Conservation (phyloP, 176 grass and related monocot genomes). For the Eleusine coracana region DNA sequence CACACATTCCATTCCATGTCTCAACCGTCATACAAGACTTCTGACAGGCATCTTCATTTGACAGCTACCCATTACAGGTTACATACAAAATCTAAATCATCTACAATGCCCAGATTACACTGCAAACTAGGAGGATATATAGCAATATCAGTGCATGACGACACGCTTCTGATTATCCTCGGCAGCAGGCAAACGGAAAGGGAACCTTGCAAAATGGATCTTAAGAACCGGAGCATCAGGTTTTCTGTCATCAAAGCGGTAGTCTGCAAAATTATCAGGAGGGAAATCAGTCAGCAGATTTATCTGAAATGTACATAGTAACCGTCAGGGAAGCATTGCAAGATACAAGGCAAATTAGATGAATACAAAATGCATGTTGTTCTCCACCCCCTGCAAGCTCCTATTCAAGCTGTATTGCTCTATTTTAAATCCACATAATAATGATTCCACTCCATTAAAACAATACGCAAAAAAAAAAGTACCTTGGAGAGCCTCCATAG, state of each 20-base stretch:
- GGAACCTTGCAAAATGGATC: slow-evolving; percentile 79
- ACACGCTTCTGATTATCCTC: slow-evolving; percentile 5
- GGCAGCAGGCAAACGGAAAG: slow-evolving; percentile 49
- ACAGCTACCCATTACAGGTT: slow-evolving; percentile 7
- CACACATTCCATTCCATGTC: neutral
- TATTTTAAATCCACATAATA: neutral
- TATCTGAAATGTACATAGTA: neutral
- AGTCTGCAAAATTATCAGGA: slow-evolving; percentile 52
- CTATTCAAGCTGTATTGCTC: neutral
- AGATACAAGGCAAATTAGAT: neutral
- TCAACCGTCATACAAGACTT: neutral
- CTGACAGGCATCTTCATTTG: neutral
- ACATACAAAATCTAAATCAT: slow-evolving; percentile 17
- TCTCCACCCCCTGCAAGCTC: neutral
- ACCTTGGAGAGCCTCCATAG: slow-evolving; percentile 73
- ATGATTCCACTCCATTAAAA: neutral
- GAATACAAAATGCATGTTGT: neutral
- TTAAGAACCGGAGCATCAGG: slow-evolving; percentile 39
- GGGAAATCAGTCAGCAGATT: slow-evolving; percentile 16
- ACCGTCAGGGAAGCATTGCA: neutral
- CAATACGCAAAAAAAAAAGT: slow-evolving; percentile 16
- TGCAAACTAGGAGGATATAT: neutral
- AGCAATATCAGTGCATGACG: neutral
- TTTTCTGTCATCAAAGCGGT: slow-evolving; percentile 76
- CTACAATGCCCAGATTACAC: neutral